phyloP scores from a whole-genome alignment of 371 early-diverging fungal genomes.

The Cladochytrium tenue region DNA sequence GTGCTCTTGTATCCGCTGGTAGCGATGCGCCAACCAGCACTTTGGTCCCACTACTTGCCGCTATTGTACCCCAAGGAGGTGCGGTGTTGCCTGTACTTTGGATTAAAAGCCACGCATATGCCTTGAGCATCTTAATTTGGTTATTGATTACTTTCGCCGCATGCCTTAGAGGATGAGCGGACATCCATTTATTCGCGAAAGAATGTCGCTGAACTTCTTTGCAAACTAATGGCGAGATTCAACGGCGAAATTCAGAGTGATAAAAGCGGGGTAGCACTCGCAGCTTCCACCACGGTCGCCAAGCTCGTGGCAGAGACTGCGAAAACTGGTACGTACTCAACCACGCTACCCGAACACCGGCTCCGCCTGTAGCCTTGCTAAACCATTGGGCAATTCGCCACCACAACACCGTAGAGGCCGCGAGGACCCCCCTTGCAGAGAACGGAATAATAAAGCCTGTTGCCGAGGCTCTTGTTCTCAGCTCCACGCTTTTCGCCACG shows the following conservation, averaged over 20 bases:
- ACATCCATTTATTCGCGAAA: background rate
- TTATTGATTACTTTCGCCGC: background rate
- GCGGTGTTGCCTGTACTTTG: no score
- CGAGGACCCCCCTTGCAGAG: constrained; percentile 28
- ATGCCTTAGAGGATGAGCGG: constrained; percentile 2
- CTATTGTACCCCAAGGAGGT: no score
- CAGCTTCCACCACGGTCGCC: constrained; percentile 10
- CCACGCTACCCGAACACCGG: background rate
- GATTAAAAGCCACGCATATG: no score
- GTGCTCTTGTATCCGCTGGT: no score
- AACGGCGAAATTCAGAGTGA: background rate
- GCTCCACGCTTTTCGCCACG: background rate
- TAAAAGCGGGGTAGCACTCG: background rate
- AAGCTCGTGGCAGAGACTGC: constrained; percentile 33
- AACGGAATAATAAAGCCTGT: constrained; percentile 22
- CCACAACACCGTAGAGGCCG: constrained; percentile 31
- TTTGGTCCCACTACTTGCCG: no score
- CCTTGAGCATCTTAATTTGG: background rate
- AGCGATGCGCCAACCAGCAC: no score
- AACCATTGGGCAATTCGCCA: no score
- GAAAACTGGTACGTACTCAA: constrained; percentile 25
- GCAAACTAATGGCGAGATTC: background rate
- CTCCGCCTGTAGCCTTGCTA: no score
- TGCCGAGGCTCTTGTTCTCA: background rate
- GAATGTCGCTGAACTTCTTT: background rate